Evolutionary conservation across 2,329 filamentous ascomycete species (phyloP), one percentile per base, ranked within the genome.

Genomic region (Botrytis pseudocinerea): DNA sequence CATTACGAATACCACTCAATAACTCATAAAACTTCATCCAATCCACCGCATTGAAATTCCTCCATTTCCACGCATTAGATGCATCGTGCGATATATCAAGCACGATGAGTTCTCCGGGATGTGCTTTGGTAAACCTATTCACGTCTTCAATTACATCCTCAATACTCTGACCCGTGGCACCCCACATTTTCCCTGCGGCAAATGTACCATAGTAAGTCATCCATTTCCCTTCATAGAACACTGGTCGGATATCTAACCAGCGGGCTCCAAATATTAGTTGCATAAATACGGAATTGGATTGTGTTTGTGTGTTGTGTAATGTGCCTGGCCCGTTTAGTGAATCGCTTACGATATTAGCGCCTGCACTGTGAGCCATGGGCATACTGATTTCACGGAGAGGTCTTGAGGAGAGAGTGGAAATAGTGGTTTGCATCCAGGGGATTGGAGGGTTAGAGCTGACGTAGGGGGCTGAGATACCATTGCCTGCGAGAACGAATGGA

Each of bases 21-120:
- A 74, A 20, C 8, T n/a, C 46, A 35, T 74, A 78, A 9, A 78
- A 46, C 5, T 63, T 42, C 48, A 73, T 63, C 78, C 78, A 78
- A 75, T 69, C 51, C n/a, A 22, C 32, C 25, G 32, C 62, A 59
- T 25, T 12, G 62, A 51, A 51, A 5, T 28, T 20, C 28, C 4
- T 70, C 28, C 57, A 70, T 38, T 20, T 25, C 2, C 51, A 35
- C 14, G 10, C 35, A 32, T n/a, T 32, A 48, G 74, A 63, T 51
- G 74, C 63, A 69, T 79, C 77, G 57, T 78, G 77, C 18, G 63
- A 73, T 10, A 79, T 59, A 54, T 79, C 77, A 10, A 79, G 66
- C 35, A 78, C 70, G 48, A 78, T 77, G 9, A 79, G 73, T 69
- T 79, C 78, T 0, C 78, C 76, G 0, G 77, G 77, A 62, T 76